These are phyloP conservation scores for Hemisphaericaspora xylanilytica DNA, from an alignment of 1,139 yeast genomes.

Conservation along the genomic window DNA sequence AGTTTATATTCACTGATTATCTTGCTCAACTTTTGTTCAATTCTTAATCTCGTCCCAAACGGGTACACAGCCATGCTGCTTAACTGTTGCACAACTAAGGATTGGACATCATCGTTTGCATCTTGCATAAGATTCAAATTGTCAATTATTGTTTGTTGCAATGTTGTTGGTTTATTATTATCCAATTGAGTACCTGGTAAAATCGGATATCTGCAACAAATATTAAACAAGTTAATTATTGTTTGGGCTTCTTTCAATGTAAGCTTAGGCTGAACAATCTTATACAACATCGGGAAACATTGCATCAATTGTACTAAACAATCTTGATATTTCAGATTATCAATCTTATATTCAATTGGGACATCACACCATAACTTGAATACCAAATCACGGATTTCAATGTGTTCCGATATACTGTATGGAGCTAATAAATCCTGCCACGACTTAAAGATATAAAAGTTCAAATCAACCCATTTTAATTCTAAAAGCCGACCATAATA, in stretches of 20 bases:
- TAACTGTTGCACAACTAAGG: conserved; percentile 51
- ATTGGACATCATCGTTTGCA: conserved; percentile 32
- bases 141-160: conserved; percentile 52
- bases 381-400: conserved; percentile 37
- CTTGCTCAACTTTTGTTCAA: conserved; percentile 35
- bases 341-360: conserved; percentile 57
- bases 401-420: conserved; percentile 2
- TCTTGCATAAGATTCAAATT: conserved; percentile 38
- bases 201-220: conserved; percentile 67
- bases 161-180: conserved; percentile 45
- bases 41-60: conserved; percentile 55
- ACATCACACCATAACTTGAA: conserved; percentile 66
- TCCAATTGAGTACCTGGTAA: conserved; percentile 43
- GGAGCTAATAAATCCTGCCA: conserved; percentile 45
- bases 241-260: conserved; percentile 35
- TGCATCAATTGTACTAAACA: conserved; percentile 50
- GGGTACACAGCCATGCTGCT: conserved; percentile 55
- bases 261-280: conserved; percentile 28
- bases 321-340: conserved; percentile 50
- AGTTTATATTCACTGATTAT: conserved; percentile 24
- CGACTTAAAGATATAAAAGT: conserved; percentile 51
- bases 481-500: conserved; percentile 43
- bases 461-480: conserved; percentile 46
- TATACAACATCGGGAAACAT: conserved; percentile 48
- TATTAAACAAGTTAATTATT: conserved; percentile 49